Evolutionary conservation across 192 early-diverging fungal genomes (phyloP).

Genomic region (Allomyces arbusculus): DNA sequence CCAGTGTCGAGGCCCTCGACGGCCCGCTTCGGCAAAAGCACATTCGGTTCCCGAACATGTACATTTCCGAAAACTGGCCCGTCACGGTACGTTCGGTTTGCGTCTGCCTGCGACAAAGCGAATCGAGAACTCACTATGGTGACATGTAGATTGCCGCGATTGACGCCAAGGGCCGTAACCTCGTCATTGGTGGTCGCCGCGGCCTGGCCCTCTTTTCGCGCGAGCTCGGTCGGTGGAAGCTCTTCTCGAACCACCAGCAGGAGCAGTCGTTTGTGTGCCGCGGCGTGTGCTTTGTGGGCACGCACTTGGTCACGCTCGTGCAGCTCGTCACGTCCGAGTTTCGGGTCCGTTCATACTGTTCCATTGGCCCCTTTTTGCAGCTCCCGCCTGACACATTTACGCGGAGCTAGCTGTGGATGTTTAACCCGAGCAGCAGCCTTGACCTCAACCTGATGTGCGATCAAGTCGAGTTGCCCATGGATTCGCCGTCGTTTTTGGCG

Average conservation of each 20-base stretch:
- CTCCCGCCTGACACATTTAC: not conserved
- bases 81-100: not conserved
- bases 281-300: not conserved
- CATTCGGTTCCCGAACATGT: too few species aligned
- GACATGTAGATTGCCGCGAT: not conserved
- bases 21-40: too few species aligned
- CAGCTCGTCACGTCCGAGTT: not conserved
- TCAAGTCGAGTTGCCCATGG: not conserved
- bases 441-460: not conserved
- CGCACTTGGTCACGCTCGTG: not conserved
- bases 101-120: not conserved
- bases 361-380: not conserved
- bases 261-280: not conserved
- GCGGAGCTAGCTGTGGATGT: not conserved
- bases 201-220: not conserved
- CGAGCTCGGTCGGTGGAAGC: not conserved
- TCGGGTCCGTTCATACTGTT: not conserved
- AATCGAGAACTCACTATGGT: not conserved
- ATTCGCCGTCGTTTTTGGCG: too few species aligned
- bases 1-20: too few species aligned
- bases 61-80: not conserved
- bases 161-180: not conserved
- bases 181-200: not conserved
- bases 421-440: not conserved
- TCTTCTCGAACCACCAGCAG: not conserved